Conservation (phyloP, 2,329 filamentous ascomycete species). For the Penicillium glabrum region DNA sequence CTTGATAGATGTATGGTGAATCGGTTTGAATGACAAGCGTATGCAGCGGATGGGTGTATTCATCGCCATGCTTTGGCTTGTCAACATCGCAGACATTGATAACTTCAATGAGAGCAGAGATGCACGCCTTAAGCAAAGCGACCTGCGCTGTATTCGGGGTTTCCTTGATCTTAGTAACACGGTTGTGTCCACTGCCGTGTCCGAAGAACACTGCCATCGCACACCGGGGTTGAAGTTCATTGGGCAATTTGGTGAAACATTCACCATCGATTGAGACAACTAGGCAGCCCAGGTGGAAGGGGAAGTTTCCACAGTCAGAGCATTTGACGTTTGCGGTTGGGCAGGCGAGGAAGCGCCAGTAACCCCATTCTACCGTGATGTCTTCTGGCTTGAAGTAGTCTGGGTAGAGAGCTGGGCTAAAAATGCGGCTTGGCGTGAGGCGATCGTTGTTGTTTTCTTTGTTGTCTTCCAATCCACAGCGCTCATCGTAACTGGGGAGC, state of each 20-base stretch:
- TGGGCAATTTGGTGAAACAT: not conserved
- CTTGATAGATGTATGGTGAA: conserved; percentile 35
- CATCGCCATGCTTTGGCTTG: not conserved
- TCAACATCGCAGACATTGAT: conserved; percentile 1
- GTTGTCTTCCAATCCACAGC: not conserved
- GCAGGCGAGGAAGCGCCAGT: conserved; percentile 6
- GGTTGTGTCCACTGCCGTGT: conserved; percentile 7
- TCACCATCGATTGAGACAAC: conserved; percentile 3
- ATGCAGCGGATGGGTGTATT: conserved; percentile 5
- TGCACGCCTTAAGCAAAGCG: conserved; percentile 19
- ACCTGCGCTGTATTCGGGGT: conserved; percentile 14
- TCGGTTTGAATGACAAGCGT: conserved; percentile 30
- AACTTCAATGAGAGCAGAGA: conserved; percentile 8
- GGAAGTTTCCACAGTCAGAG: conserved; percentile 6
- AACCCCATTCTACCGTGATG: conserved; percentile 10
- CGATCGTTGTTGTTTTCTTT: not conserved
- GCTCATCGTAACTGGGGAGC: not conserved
- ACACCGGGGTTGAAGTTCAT: not conserved
- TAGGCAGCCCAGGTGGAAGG: conserved; percentile 8
- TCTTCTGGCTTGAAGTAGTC: conserved; percentile 1
- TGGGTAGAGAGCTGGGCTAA: not conserved
- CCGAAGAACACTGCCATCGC: conserved; percentile 16
- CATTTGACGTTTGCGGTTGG: conserved; percentile 5
- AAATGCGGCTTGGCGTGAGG: not conserved
- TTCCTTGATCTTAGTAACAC: conserved; percentile 2